Evolutionary conservation across 148 eudicot genomes (phyloP), one percentile per base, ranked within the genome.

Genomic region (Camellia lanceoleosa): DNA sequence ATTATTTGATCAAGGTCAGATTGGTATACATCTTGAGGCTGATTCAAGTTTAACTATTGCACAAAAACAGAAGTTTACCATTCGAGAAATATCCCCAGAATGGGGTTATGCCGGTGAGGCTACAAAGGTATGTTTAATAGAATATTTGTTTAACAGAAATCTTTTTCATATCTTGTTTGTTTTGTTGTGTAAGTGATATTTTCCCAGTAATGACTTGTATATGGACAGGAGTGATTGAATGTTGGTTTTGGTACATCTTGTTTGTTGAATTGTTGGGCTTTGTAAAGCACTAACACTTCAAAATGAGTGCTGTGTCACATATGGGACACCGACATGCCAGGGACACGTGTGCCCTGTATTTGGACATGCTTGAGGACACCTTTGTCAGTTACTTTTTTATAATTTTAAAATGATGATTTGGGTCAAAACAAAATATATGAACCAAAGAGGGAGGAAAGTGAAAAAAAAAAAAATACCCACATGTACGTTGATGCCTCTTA

Each of bases 51-150:
- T 89, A 86, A 91, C 88, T 64, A 79, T 87, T 80, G 79, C 94
- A 42, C 84, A 87, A 71, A 84, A 82, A 20, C 95, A 94, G 83
- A 92, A 83, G 84, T 94, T 94, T 77, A 87, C 89, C 4, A 94
- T 94, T 74, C 89, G 80, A 42, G 93, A 90, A 78, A 82, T 94
- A 80, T 89, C 90, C 61, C 98, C 98, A 43, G 90, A 89, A 65
- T 94, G 95, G 97, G 90, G 94, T 79, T 94, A 86, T 85, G 79
- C 88, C 58, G 80, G 87, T 18, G 91, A 88, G 80, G 74, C 84
- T 64, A 86, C 95, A 7, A 92, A 91, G 94, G 98, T 92, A 87
- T 44, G 59, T 81, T 46, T 71, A 68, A 1, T 79, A 42, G 79
- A 58, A 38, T 73, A 13, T 60, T 19, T 49, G 13, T 46, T 60